phyloP scores from a whole-genome alignment of 202 grass and related monocot genomes.

The Setaria italica region DNA sequence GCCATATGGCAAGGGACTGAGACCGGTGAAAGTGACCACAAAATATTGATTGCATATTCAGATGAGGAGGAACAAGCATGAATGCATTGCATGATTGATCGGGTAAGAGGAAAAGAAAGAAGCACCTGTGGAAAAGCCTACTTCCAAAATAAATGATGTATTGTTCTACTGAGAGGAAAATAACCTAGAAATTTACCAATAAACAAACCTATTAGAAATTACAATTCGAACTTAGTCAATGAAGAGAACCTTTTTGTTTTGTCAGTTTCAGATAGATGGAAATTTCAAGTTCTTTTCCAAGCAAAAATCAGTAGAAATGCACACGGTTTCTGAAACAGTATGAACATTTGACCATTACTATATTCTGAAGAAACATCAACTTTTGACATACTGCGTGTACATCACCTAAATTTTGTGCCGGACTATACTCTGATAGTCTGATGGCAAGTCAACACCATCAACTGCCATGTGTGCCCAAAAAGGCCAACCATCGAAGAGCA shows the following conservation, averaged over 20 bases:
- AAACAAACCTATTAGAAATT: background rate
- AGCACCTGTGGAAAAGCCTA: background rate
- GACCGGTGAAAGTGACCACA: constrained; percentile 28
- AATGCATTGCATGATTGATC: background rate
- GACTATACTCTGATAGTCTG: background rate
- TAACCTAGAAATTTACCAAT: background rate
- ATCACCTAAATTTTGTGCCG: background rate
- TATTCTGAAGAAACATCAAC: background rate
- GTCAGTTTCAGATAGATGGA: background rate
- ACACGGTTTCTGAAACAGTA: background rate
- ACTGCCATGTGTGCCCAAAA: background rate
- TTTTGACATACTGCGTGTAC: background rate
- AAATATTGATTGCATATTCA: constrained; percentile 11
- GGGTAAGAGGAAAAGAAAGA: background rate
- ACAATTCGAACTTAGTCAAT: background rate
- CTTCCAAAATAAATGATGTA: background rate
- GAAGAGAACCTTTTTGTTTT: background rate
- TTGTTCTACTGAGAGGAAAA: background rate
- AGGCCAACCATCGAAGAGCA: constrained; percentile 13
- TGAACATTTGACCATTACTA: background rate
- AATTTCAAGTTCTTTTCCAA: background rate
- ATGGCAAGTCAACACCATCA: constrained; percentile 33
- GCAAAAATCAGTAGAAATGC: background rate
- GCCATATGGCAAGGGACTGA: constrained; percentile 4
- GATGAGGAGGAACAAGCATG: background rate